Base-by-base conservation (phyloP, 371 early-diverging fungal species). In the Blakeslea trispora region DNA sequence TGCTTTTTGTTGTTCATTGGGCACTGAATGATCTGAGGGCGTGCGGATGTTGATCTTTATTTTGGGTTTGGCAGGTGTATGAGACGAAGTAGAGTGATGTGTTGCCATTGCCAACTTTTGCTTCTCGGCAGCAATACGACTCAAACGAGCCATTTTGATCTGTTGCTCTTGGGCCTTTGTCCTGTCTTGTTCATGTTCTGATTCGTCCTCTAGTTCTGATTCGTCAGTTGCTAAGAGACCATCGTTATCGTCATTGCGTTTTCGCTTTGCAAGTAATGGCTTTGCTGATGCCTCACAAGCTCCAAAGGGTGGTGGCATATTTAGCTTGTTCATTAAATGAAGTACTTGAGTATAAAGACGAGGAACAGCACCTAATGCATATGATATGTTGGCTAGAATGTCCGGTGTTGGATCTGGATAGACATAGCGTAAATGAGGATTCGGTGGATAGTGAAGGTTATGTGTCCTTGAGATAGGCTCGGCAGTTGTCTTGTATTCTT, bases 251-350 rank as follows among this genome's bases (percentile, higher is more conserved):
- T n/a, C 68, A 49, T 80, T 79, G 10, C 58, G 61, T 41, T 73
- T 77, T 46, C 76, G 48, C 35, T 51, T 55, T 63, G 68, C 64
- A 14, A 69, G 45, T 6, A 39, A 46, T 6, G 83, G 77, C 40
- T 57, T 58, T 13, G 73, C 52, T 23, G 63, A 71, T 22, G 55
- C 58, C 7, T 62, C 56, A 10, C 65, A 45, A 3, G 76, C 69
- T 0, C 66, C 74, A 63, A 87, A 88, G 7, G 88, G 88, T 14
- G 87, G 87, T 4, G 88, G 79, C 28, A 87, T 60, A 48, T 85
- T 84, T 79, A 86, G 79, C 45, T 87, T 87, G 60, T 88, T 88
- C 88, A 88, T 88, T 45, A 88, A 57, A 60, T 88, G 87, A 22
- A 88, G 66, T 1, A 86, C 86, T 59, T 87, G 86, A 19, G 66